Evolutionary conservation across 306 rosid genomes (phyloP).

Genomic region (barrel medic (Medicago truncatula)): MtrunA17r5.0-ANR NC_053044.1:33343001-33343500

Average conservation of each 20-base stretch:
- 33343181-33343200: conserved; percentile 69
- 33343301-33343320: conserved; percentile 29
- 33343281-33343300: conserved; percentile 27
- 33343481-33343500: conserved; percentile 6
- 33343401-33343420: not conserved
- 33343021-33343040: conserved; percentile 24
- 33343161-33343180: conserved; percentile 37
- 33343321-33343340: conserved; percentile 23
- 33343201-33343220: conserved; percentile 74
- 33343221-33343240: conserved; percentile 71
- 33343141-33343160: conserved; percentile 35
- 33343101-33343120: conserved; percentile 25
- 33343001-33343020: conserved; percentile 59
- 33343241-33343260: conserved; percentile 77
- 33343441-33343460: conserved; percentile 1
- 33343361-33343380: conserved; percentile 15
- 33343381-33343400: not conserved
- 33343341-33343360: conserved; percentile 23
- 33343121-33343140: conserved; percentile 10
- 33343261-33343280: conserved; percentile 92
- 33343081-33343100: not conserved
- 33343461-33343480: conserved; percentile 20
- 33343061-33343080: conserved; percentile 14
- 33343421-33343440: not conserved
- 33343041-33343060: conserved; percentile 22